A percentile compares a stretch with the other conserved stretches of the same genome.
Conservation (phyloP, 1,284 basidiomycete genomes). For the Ceratobasidium sp. region DNA sequence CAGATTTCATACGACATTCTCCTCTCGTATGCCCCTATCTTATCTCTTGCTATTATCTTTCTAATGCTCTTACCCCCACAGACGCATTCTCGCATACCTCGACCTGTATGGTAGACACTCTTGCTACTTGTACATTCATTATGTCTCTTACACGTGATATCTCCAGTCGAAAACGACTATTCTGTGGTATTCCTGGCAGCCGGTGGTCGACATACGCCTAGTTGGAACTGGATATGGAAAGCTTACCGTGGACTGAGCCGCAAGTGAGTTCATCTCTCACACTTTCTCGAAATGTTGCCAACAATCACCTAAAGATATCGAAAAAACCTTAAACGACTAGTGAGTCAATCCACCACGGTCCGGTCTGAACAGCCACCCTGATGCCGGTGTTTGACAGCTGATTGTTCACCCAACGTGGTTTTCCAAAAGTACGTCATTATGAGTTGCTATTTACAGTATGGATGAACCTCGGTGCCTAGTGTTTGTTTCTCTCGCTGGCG, state of each 20-base stretch:
- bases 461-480: conserved; percentile 61
- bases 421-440: conserved; percentile 75
- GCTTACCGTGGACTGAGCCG: conserved; percentile 83
- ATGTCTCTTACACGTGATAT: conserved; percentile 23
- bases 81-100: conserved; percentile 79
- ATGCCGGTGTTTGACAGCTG: conserved; percentile 63
- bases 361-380: conserved; percentile 26
- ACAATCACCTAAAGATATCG: conserved; percentile 65
- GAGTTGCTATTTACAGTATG: not conserved
- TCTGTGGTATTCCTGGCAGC: conserved; percentile 87
- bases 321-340: conserved; percentile 86
- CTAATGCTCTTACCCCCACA: conserved; percentile 53
- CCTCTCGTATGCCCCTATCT: conserved; percentile 68
- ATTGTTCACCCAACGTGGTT: conserved; percentile 90
- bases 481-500: conserved; percentile 86
- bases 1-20: conserved; percentile 82
- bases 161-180: conserved; percentile 86
- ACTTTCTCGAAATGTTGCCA: conserved; percentile 16
- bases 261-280: conserved; percentile 60
- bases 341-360: conserved; percentile 56
- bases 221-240: conserved; percentile 92
- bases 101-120: conserved; percentile 77
- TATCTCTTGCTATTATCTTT: not conserved
- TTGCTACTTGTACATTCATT: conserved; percentile 24
- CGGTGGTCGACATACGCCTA: conserved; percentile 78